phyloP scores from a whole-genome alignment of 805 yeast species.

The Metschnikowia dekortorum region DNA sequence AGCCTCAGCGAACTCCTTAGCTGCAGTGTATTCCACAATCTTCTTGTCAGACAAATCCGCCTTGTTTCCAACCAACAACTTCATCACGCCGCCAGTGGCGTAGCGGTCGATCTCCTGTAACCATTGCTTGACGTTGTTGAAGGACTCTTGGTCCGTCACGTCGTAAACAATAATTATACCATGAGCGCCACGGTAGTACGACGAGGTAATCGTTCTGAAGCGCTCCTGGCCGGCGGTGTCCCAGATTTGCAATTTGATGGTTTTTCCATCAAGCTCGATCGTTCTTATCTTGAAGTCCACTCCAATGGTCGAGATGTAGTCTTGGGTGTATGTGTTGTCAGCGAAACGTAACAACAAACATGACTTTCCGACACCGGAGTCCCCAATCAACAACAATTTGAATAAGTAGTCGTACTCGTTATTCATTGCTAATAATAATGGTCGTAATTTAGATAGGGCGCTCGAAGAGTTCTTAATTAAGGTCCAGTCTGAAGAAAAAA shows the following conservation, averaged over 20 bases:
- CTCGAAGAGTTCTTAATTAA: background rate
- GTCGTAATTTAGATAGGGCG: background rate
- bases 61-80: slow-evolving; percentile 93
- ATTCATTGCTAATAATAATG: slow-evolving; percentile 46
- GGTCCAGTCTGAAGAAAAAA: background rate
- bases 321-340: slow-evolving; percentile 95
- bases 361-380: slow-evolving; percentile 98
- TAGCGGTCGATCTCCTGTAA: slow-evolving; percentile 96
- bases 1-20: slow-evolving; percentile 96
- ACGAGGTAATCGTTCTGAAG: slow-evolving; percentile 94
- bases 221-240: slow-evolving; percentile 99
- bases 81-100: slow-evolving; percentile 96
- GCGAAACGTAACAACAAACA: slow-evolving; percentile 93
- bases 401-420: slow-evolving; percentile 97
- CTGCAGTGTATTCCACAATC: slow-evolving; percentile 92
- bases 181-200: slow-evolving; percentile 97
- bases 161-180: slow-evolving; percentile 97
- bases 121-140: slow-evolving; percentile 97
- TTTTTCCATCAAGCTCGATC: slow-evolving; percentile 92
- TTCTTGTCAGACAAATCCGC: slow-evolving; percentile 91
- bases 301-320: slow-evolving; percentile 95
- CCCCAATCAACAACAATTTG: slow-evolving; percentile 92
- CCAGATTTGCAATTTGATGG: slow-evolving; percentile 97
- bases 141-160: slow-evolving; percentile 94
- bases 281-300: slow-evolving; percentile 92